Conservation (phyloP, 164 flowering plant species). For the Liriodendron chinense region DNA sequence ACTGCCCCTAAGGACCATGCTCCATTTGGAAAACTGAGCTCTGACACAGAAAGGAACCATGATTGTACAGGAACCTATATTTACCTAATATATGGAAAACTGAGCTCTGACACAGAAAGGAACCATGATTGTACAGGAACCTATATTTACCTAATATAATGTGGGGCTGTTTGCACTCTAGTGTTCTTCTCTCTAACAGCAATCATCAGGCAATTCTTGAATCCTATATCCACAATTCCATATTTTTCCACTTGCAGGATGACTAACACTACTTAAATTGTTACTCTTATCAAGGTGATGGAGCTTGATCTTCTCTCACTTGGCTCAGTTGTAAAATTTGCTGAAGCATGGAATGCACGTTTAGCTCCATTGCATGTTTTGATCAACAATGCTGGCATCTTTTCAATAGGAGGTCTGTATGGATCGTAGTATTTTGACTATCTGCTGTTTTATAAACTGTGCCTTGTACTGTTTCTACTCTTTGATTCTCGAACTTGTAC, state of each 20-base stretch:
- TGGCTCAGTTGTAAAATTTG: constrained; percentile 81
- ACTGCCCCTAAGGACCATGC: no score
- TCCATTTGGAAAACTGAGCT: no score
- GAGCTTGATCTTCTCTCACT: constrained; percentile 89
- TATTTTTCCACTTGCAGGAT: constrained; percentile 9
- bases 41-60: no score
- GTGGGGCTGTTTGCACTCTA: background rate
- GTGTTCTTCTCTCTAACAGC: background rate
- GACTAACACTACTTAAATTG: constrained; percentile 13
- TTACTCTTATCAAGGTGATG: constrained; percentile 62
- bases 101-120: background rate
- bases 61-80: no score
- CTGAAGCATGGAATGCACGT: constrained; percentile 89
- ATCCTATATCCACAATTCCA: background rate
- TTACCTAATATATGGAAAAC: no score
- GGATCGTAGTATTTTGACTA: background rate
- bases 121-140: background rate
- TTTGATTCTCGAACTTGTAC: background rate
- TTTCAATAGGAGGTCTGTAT: constrained; percentile 76
- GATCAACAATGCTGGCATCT: constrained; percentile 95
- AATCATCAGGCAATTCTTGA: background rate
- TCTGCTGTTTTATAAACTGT: background rate
- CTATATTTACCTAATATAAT: background rate
- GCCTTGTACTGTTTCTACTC: background rate
- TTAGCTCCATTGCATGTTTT: constrained; percentile 76